phyloP scores from a whole-genome alignment of 2,329 filamentous ascomycete genomes.

The Thermothelomyces thermophilus region DNA sequence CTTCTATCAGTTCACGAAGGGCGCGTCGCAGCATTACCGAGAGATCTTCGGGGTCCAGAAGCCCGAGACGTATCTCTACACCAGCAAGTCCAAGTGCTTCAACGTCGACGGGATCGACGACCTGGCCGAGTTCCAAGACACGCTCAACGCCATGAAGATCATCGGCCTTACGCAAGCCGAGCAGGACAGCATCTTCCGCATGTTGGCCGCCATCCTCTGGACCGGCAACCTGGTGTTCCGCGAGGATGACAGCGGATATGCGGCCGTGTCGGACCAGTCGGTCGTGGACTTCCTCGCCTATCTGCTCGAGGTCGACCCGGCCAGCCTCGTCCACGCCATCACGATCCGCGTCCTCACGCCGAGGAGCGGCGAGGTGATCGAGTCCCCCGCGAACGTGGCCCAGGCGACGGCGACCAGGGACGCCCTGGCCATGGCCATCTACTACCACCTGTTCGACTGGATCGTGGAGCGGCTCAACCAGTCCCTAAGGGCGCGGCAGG shows the following conservation, averaged over 20 bases:
- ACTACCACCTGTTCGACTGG: constrained; percentile 98
- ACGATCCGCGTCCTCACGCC: constrained; percentile 79
- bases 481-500: constrained; percentile 72
- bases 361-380: constrained; percentile 58
- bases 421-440: constrained; percentile 90
- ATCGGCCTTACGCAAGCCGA: constrained; percentile 84
- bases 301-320: constrained; percentile 77
- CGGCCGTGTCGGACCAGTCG: constrained; percentile 77
- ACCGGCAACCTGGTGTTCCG: constrained; percentile 87
- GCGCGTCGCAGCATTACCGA: constrained; percentile 78
- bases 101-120: constrained; percentile 95
- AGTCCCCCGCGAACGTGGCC: constrained; percentile 74
- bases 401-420: constrained; percentile 85
- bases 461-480: constrained; percentile 89
- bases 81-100: constrained; percentile 87
- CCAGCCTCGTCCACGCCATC: constrained; percentile 75
- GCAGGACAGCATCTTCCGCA: constrained; percentile 94
- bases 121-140: constrained; percentile 79
- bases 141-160: constrained; percentile 86
- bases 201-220: constrained; percentile 88
- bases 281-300: constrained; percentile 95
- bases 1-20: constrained; percentile 98
- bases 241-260: constrained; percentile 86
- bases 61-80: constrained; percentile 89
- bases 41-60: constrained; percentile 85